These are phyloP conservation scores for Leccinum cinnamomeum DNA, from an alignment of 1,284 basidiomycete genomes.

Conservation along the genomic window DNA sequence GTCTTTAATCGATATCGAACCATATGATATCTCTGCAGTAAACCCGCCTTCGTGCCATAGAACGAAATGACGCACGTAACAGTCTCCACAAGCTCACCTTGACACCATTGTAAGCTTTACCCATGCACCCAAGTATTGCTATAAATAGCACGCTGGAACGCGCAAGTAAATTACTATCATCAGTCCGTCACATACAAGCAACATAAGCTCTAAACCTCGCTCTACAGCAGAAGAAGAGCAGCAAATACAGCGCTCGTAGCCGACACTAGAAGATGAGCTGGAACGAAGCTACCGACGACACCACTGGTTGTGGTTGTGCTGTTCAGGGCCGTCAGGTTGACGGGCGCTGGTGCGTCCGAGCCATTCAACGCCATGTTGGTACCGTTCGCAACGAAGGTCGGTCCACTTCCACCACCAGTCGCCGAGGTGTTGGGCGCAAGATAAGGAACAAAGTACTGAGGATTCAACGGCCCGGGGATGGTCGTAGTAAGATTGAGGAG, in stretches of 20 bases:
- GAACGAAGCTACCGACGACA: conserved; percentile 11
- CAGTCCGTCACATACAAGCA: conserved; percentile 4
- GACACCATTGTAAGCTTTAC: not conserved
- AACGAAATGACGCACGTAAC: not conserved
- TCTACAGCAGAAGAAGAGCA: conserved; percentile 19
- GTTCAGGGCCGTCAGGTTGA: conserved; percentile 40
- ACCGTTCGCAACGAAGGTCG: conserved; percentile 37
- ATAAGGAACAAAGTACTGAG: conserved; percentile 41
- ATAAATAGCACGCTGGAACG: not conserved
- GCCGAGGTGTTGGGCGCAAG: conserved; percentile 41
- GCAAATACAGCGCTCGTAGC: conserved; percentile 16
- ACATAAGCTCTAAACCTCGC: not conserved
- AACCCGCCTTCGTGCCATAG: not conserved
- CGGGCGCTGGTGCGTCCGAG: conserved; percentile 36
- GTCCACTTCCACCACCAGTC: conserved; percentile 40
- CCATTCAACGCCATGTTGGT: conserved; percentile 38
- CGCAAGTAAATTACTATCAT: conserved; percentile 13
- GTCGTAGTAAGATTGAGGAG: conserved; percentile 31
- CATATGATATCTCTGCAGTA: not conserved
- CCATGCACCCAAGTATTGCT: not conserved
- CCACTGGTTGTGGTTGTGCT: conserved; percentile 7
- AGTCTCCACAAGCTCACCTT: not conserved
- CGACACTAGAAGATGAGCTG: conserved; percentile 7
- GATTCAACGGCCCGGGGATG: conserved; percentile 38
- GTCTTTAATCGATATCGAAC: not conserved